Evolutionary conservation across 2,329 filamentous ascomycete species (phyloP).

Genomic region (Fusarium piperis): DNA sequence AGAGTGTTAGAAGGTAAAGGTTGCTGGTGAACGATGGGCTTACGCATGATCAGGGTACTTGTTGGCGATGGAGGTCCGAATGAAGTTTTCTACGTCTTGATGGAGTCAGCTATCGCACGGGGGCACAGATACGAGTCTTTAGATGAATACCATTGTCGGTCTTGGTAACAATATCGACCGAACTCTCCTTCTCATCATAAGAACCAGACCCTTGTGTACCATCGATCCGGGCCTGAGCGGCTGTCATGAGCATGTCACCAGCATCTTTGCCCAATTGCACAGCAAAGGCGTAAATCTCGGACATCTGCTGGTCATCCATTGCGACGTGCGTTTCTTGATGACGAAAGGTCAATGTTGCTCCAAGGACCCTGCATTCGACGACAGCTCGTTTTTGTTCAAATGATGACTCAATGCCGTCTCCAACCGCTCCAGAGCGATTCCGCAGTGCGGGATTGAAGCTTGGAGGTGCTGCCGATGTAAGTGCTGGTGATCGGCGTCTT

Average conservation of each 20-base stretch:
- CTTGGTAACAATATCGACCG: conserved; percentile 81
- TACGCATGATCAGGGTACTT: conserved; percentile 75
- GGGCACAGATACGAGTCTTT: background rate
- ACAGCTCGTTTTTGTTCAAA: conserved; percentile 21
- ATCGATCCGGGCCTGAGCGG: conserved; percentile 52
- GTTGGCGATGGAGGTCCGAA: conserved; percentile 65
- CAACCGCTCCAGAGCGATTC: conserved; percentile 20
- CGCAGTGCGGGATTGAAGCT: conserved; percentile 33
- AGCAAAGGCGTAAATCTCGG: conserved; percentile 76
- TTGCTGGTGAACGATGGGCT: conserved; percentile 34
- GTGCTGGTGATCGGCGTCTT: conserved; percentile 1
- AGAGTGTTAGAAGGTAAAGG: background rate
- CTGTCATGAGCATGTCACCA: conserved; percentile 72
- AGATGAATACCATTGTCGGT: conserved; percentile 70
- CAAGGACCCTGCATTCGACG: background rate
- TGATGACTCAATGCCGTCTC: conserved; percentile 23
- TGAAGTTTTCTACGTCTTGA: conserved; percentile 76
- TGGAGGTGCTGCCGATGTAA: conserved; percentile 25
- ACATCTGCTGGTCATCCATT: conserved; percentile 60
- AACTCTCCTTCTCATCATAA: conserved; percentile 73
- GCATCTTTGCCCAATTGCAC: conserved; percentile 76
- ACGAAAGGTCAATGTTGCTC: background rate
- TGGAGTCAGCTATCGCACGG: background rate
- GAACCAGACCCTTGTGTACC: conserved; percentile 29
- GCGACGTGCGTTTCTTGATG: conserved; percentile 8